These are phyloP conservation scores for Quambalaria eucalypti DNA, from an alignment of 1,284 basidiomycete species.

Conservation along the genomic window DNA sequence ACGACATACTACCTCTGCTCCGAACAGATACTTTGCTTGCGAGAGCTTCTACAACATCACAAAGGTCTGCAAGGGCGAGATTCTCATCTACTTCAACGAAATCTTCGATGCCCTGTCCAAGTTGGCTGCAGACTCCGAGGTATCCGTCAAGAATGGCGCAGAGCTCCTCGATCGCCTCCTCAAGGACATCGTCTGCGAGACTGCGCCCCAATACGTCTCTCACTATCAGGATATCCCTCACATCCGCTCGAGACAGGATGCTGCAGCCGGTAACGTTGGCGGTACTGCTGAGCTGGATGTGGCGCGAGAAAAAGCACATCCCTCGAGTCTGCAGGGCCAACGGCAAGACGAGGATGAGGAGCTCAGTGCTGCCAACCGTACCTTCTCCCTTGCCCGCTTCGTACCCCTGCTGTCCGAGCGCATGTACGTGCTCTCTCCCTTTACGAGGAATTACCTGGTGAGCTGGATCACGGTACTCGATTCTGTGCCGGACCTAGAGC, in stretches of 20 bases:
- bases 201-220: conserved; percentile 87
- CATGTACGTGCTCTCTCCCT: conserved; percentile 89
- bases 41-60: conserved; percentile 94
- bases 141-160: conserved; percentile 96
- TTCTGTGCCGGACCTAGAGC: conserved; percentile 89
- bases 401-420: conserved; percentile 86
- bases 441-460: conserved; percentile 89
- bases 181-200: conserved; percentile 95
- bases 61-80: conserved; percentile 95
- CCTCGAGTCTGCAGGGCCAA: background rate
- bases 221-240: conserved; percentile 60
- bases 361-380: conserved; percentile 31
- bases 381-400: conserved; percentile 88
- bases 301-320: conserved; percentile 37
- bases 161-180: conserved; percentile 93
- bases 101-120: conserved; percentile 96
- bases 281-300: conserved; percentile 38
- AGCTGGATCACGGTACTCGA: conserved; percentile 94
- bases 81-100: conserved; percentile 93
- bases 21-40: conserved; percentile 77
- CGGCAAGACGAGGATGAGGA: conserved; percentile 7
- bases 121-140: conserved; percentile 91
- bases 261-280: conserved; percentile 17
- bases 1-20: too few relatives aligned
- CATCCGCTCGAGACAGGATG: conserved; percentile 56